Evolutionary conservation across 352 stramenopile genomes (phyloP), one percentile per base, ranked within the genome.

Genomic region (Thraustochytrium sp.): DNA sequence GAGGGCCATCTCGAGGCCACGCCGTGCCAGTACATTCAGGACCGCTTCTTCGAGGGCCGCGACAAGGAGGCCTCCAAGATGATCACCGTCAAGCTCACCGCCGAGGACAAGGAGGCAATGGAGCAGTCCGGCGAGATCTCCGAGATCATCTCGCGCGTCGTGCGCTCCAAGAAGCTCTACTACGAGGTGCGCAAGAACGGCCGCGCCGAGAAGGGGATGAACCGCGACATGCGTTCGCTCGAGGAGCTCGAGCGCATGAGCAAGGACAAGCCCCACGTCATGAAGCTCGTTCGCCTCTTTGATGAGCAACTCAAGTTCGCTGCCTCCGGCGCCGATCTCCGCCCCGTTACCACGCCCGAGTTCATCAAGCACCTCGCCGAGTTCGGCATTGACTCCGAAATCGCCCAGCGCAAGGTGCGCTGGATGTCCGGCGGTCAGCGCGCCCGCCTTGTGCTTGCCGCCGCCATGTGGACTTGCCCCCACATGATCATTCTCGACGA

Each of bases 311-410:
- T 88, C 91, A 94, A 86, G 87, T 92, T 87, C 87, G 94, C 88
- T 93, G 90, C 92, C 72, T 89, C 89, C 42, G 90, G 97, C 85
- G 87, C 98, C 73, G 94, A 98, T 88, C 88, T 97, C 21, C 91
- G 94, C 63, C 95, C 94, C 11, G 90, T 96, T 55, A 98, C 96
- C 51, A 96, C 94, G 4, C 92, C 95, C 46, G 94, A 97, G 64
- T 95, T 98, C 83, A 94, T 98, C 89, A 97, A 94, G 88, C 96
- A 98, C 90, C 88, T 98, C 34, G 93, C 98, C 89, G 94, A 96
- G 88, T 98, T 98, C 89, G 94, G 94, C 38, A 89, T 98, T 93
- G 75, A 98, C 97, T 91, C 98, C 93, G 95, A 96, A 96, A 86
- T 95, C 85, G 95, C 90, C 92, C 94, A 64, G 93, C 98, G 90